Evolutionary conservation across 148 eudicot species (phyloP), one percentile per base, ranked within the genome.

Genomic region (Cornus kousa): DNA sequence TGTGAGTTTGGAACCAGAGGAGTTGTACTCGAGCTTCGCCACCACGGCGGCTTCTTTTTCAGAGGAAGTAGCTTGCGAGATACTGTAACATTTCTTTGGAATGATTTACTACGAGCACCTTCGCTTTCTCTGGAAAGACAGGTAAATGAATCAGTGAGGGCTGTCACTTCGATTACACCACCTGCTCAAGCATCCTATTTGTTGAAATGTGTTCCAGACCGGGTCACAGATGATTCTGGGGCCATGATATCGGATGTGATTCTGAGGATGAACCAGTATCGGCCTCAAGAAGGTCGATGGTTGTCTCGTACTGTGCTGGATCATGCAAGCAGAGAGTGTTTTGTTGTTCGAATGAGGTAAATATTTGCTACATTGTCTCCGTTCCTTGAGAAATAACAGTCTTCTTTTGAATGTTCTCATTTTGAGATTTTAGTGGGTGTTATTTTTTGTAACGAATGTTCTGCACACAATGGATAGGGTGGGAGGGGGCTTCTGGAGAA

Each of bases 201-300:
- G 84, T 74, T 95, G 75, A 95, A 91, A 88, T 93, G 97, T 78
- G 97, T 95, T 46, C 92, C 97, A 2, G 99, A 95, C 69, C 85
- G 97, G 3, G 97, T 92, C 72, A 93, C 93, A 50, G 99, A 95
- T 74, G 91, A 95, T 86, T 93, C 97, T 23, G 99, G 99, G 70
- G 97, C 97, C 35, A 95, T 95, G 99, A 82, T 95, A 75, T 95
- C 97, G 5, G 97, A 95, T 83, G 90, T 93, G 46, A 92, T 95
- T 73, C 87, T 95, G 53, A 91, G 71, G 60, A 80, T 95, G 83
- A 93, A 93, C 84, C 94, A 87, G 78, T 95, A 93, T 81, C 90
- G 93, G 37, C 99, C 97, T 39, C 99, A 95, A 80, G 90, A 89
- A 84, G 99, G 99, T 4, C 84, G 99, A 59, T 95, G 99, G 99